Percentiles rank a stretch among this genome's conserved stretches.
Evolutionary conservation across 129 eudicot species (phyloP).

Genomic region (Rutidosis leptorrhynchoides): DNA sequence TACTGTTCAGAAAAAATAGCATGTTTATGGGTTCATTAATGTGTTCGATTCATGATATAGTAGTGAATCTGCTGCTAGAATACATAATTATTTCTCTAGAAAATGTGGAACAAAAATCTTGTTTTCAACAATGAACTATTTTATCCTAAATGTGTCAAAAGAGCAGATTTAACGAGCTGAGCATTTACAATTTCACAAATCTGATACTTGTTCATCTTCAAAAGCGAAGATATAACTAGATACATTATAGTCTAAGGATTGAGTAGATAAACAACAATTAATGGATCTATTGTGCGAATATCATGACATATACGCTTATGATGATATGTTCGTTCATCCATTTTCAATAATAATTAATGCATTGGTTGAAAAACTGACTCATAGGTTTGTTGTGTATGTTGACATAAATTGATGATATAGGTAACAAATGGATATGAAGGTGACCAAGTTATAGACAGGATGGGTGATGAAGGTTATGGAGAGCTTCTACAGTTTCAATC

Average conservation of each 20-base stretch:
- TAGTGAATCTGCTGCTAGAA: neutral
- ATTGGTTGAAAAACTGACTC: slow-evolving; percentile 4
- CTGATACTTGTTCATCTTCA: no score
- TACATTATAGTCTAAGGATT: neutral
- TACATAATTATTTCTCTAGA: neutral
- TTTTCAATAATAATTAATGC: slow-evolving; percentile 4
- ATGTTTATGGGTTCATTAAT: neutral
- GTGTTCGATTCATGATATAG: neutral
- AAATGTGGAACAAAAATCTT: neutral
- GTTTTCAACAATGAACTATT: neutral
- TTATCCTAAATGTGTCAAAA: neutral
- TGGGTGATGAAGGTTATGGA: slow-evolving; percentile 63
- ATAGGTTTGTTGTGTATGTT: slow-evolving; percentile 7
- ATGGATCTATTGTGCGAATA: neutral
- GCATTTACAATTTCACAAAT: no score
- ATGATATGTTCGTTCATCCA: neutral
- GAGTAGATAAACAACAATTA: neutral
- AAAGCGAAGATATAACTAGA: neutral
- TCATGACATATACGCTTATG: neutral
- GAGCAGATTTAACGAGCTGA: no score
- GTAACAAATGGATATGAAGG: slow-evolving; percentile 65
- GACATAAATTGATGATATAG: slow-evolving; percentile 35
- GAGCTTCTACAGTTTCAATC: slow-evolving; percentile 57
- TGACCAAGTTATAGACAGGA: slow-evolving; percentile 60
- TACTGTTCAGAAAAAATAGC: no score